Conservation (phyloP, 129 eudicot species). For the Flaveria linearis region DNA sequence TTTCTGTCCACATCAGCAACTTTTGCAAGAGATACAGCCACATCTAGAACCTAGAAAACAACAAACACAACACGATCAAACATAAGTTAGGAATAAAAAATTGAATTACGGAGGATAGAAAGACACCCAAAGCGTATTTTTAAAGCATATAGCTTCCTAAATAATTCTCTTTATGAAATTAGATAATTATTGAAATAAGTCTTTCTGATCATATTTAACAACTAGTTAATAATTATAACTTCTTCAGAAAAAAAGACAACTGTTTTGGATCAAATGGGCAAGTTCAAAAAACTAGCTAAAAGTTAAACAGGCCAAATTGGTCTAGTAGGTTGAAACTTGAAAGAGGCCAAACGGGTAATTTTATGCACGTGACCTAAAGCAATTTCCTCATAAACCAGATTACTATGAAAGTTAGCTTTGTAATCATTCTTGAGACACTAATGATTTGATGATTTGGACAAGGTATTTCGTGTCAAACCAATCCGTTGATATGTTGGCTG, state of each 20-base stretch:
- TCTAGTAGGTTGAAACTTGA: too few relatives aligned
- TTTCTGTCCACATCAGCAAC: constrained; percentile 93
- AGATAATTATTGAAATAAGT: neutral
- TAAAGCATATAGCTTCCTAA: neutral
- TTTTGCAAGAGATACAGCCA: constrained; percentile 90
- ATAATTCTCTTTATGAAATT: too few relatives aligned
- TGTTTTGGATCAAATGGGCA: too few relatives aligned
- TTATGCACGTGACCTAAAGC: too few relatives aligned
- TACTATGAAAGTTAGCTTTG: too few relatives aligned
- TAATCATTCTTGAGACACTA: neutral
- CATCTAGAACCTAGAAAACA: constrained; percentile 61
- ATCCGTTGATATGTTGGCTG: neutral
- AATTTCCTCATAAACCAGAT: too few relatives aligned
- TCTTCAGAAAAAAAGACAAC: too few relatives aligned
- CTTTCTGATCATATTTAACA: neutral
- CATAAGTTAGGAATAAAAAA: neutral
- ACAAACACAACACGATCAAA: neutral
- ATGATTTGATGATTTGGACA: neutral
- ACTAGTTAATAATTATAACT: too few relatives aligned
- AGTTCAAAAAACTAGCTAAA: too few relatives aligned
- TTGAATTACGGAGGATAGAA: neutral
- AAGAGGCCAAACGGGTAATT: too few relatives aligned
- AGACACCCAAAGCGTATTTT: neutral
- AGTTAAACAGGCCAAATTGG: too few relatives aligned
- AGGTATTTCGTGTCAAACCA: neutral